A percentile compares a stretch with the other conserved stretches of the same genome.
These are phyloP conservation scores for Geranium rotundifolium DNA, from an alignment of 345 rosid species.

Conservation along the genomic window DNA sequence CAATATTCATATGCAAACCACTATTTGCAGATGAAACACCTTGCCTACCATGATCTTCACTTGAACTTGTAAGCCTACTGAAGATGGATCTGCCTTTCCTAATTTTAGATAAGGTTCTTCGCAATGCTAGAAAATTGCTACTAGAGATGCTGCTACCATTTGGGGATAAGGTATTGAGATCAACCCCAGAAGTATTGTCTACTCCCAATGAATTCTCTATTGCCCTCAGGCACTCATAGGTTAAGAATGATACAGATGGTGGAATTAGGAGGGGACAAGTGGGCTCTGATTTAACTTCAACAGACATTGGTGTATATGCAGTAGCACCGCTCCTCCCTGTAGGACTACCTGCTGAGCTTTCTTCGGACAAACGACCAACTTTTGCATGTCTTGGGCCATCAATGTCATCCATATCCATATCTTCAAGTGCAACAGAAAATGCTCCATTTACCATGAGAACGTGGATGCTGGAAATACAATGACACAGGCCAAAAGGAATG, in stretches of 20 bases:
- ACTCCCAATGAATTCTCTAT: constrained; percentile 56
- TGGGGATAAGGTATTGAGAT: constrained; percentile 21
- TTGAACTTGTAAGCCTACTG: constrained; percentile 41
- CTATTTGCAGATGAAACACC: constrained; percentile 18
- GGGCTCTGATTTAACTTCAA: constrained; percentile 26
- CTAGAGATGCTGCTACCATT: constrained; percentile 21
- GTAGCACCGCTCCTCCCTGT: constrained; percentile 34
- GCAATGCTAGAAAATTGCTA: constrained; percentile 41
- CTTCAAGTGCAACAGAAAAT: constrained; percentile 42
- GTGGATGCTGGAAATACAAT: constrained; percentile 53
- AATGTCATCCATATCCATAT: constrained; percentile 33
- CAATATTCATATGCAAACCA: constrained; percentile 21
- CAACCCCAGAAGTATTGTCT: constrained; percentile 32
- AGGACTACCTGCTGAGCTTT: constrained; percentile 54
- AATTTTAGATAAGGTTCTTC: constrained; percentile 42
- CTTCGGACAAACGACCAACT: constrained; percentile 71
- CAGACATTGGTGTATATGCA: constrained; percentile 21
- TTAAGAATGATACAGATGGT: constrained; percentile 43
- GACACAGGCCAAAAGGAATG: constrained; percentile 50
- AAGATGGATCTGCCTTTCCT: constrained; percentile 43
- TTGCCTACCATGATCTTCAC: constrained; percentile 28
- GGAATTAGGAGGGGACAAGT: constrained; percentile 33
- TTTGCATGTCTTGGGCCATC: constrained; percentile 63
- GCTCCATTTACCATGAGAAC: constrained; percentile 69
- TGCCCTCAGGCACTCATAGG: constrained; percentile 62